These are phyloP conservation scores for Cucurbitaria berberidis DNA, from an alignment of 2,329 filamentous ascomycete species.

Conservation along the genomic window DNA sequence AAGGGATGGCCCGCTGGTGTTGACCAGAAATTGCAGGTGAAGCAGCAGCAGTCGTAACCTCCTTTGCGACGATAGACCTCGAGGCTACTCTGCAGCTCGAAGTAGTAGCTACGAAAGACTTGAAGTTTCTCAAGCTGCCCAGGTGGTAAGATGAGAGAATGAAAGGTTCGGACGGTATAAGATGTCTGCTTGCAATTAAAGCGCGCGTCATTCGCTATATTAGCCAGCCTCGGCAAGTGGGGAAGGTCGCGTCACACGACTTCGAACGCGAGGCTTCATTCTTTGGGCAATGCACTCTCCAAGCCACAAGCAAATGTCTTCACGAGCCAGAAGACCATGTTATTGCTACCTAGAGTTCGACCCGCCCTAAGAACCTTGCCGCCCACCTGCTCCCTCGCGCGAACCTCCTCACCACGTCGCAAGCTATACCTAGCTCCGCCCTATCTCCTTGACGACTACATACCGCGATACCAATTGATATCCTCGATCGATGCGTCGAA, in stretches of 20 bases:
- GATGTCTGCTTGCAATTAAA: not conserved
- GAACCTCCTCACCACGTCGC: slow-evolving; percentile 25
- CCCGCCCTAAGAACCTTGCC: slow-evolving; percentile 5
- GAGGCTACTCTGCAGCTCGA: not conserved
- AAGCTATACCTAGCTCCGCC: slow-evolving; percentile 62
- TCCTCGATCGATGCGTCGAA: slow-evolving; percentile 71
- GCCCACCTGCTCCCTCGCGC: not conserved
- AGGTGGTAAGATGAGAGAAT: not conserved
- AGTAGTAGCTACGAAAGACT: not conserved
- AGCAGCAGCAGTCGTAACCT: not conserved
- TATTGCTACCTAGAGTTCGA: slow-evolving; percentile 17
- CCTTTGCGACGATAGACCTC: not conserved
- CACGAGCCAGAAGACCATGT: slow-evolving; percentile 12
- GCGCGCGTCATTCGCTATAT: not conserved
- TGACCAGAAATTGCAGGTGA: not conserved
- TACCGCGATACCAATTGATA: slow-evolving; percentile 73
- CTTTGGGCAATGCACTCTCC: not conserved
- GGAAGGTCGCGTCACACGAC: not conserved
- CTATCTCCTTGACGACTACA: slow-evolving; percentile 76
- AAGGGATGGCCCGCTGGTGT: not conserved
- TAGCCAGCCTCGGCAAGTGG: not conserved
- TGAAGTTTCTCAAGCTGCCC: not conserved
- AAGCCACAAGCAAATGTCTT: not conserved
- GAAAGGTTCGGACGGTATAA: too few relatives aligned
- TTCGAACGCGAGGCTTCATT: not conserved